phyloP scores from a whole-genome alignment of 192 early-diverging fungal genomes.

The Backusella sp. region DNA sequence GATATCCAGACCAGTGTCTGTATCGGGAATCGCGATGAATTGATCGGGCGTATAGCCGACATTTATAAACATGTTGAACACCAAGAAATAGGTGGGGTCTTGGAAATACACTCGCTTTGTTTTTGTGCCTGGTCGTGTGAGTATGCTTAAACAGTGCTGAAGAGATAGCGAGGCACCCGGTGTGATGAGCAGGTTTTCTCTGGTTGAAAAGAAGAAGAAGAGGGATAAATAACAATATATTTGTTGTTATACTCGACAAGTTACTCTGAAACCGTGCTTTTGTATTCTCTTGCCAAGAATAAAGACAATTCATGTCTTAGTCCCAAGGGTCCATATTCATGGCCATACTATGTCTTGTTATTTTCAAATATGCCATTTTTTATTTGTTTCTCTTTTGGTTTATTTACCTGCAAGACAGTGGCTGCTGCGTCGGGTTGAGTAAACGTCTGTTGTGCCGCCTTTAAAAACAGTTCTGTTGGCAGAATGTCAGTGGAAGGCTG shows the following conservation, averaged over 20 bases:
- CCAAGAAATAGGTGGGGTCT: conserved; percentile 31
- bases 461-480: neutral
- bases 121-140: conserved; percentile 14
- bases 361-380: neutral
- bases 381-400: neutral
- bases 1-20: conserved; percentile 17
- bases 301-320: conserved; percentile 19
- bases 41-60: conserved; percentile 19
- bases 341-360: conserved; percentile 21
- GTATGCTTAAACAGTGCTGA: conserved; percentile 15
- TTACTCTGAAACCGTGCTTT: neutral
- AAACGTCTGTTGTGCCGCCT: neutral
- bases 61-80: conserved; percentile 27
- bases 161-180: conserved; percentile 29
- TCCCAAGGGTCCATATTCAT: conserved; percentile 9
- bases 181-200: conserved; percentile 16
- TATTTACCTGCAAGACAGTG: neutral
- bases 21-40: conserved; percentile 27
- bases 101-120: conserved; percentile 31
- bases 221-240: neutral
- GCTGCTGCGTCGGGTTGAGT: neutral
- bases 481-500: conserved; percentile 5
- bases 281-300: conserved; percentile 28
- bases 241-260: neutral
- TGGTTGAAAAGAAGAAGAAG: neutral